Evolutionary conservation across 257 asterid genomes (phyloP).

Genomic region (Solanum ossicruentum): DNA sequence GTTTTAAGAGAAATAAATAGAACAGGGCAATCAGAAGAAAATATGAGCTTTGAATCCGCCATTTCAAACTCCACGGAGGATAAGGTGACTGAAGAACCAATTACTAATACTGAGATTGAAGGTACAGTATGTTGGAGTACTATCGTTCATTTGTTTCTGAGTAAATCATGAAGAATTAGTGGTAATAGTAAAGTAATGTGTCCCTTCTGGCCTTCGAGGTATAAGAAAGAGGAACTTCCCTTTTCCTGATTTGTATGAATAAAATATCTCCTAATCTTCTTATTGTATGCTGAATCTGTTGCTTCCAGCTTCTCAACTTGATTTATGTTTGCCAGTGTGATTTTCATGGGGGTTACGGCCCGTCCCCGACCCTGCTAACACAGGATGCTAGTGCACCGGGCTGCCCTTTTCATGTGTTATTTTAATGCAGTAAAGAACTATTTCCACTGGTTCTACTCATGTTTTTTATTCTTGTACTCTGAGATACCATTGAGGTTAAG

Average conservation of each 20-base stretch:
- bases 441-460: not conserved
- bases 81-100: not conserved
- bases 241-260: not conserved
- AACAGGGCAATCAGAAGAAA: not conserved
- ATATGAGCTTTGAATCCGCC: not conserved
- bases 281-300: not conserved
- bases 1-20: conserved; percentile 4
- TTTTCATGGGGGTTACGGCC: not conserved
- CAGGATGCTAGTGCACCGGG: not conserved
- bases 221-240: not conserved
- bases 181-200: not conserved
- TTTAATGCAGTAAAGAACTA: not conserved
- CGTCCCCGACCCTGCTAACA: not conserved
- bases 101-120: not conserved
- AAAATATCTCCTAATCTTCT: not conserved
- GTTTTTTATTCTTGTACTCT: not conserved
- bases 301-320: not conserved
- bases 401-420: not conserved
- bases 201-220: not conserved
- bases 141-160: not conserved
- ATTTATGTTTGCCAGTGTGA: not conserved
- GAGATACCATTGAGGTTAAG: not conserved
- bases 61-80: not conserved
- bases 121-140: not conserved
- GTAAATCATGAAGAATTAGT: not conserved